Base-by-base conservation (phyloP, 306 rosid genomes). In the Begonia fuchsioides region DNA sequence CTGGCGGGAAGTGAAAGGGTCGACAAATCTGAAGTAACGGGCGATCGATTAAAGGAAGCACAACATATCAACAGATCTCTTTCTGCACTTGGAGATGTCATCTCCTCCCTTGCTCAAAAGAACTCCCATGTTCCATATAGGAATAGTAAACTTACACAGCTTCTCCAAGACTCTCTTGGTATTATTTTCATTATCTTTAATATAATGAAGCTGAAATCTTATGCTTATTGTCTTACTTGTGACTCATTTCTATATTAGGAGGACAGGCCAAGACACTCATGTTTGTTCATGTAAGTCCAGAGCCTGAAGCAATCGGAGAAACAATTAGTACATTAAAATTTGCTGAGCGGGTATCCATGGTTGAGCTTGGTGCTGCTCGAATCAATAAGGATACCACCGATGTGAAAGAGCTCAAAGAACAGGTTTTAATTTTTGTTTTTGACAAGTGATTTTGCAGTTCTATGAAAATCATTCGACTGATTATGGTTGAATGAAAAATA, bases 1-100 rank as follows among this genome's bases (percentile, higher is more conserved):
- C 63, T 92, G 52, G 99, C 99, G 57, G 99, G 99, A 68, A 92
- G 99, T 66, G 99, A 92, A 60, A 79, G 99, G 55, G 94, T 81
- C 11, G 96, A 92, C 70, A 92, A 92, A 69, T 79, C 96, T 6
- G 96, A 86, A 64, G 99, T 76, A 35, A 80, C 79, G 1, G 99
- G 99, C 13, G 99, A 92, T 57, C 73, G 99, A 64, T 71, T 92
- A 20, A 92, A 92, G 69, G 99, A 92, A 72, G 99, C 99, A 63
- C 93, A 79, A 66, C 84, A 92, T 64, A 86, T 92, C 62, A 92
- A 92, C 73, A 92, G 75, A 73, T 92, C 99, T 59, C 96, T 92
- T 54, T 80, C 99, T 49, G 94, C 99, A 44, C 62, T 92, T 39
- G 99, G 99, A 53, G 99, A 92, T 67, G 99, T 92, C 6, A 92